Base-by-base conservation (phyloP, 352 stramenopile genomes). In the Paralagenidium karlingii region DNA sequence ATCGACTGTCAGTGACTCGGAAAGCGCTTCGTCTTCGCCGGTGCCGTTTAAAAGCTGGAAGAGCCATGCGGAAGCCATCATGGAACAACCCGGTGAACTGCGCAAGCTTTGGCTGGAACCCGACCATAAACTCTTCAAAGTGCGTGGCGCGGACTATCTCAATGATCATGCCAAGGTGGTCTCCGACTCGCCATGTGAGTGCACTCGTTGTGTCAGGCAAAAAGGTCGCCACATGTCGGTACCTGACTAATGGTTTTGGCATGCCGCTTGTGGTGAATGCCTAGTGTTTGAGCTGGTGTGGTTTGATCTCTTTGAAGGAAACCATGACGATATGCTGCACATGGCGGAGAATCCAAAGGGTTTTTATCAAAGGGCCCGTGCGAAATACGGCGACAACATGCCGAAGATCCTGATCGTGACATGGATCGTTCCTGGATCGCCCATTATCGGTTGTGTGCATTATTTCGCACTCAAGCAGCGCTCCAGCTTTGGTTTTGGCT, bases 241-340 rank as follows among this genome's bases (percentile, higher is more conserved):
- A n/a, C n/a, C n/a, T n/a, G n/a, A n/a, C n/a, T n/a, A n/a, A n/a
- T n/a, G n/a, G n/a, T n/a, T n/a, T n/a, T n/a, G n/a, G n/a, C 37
- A 41, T 3, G 3, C 30, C 30, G 30, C 30, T 36, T 36, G 3
- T 3, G 7, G 7, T 3, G 18, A 5, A 12, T 16, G 13, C 24
- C 8, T 37, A 89, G 75, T 87, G 40, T 84, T 85, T 38, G 76
- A 87, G 39, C 56, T 90, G 24, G 43, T 90, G 30, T 90, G 76
- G 76, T 82, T 90, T 37, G 76, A 90, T 38, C 46, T 82, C 24
- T 82, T 90, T 40, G 68, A 63, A 38, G 71, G 76, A 30, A 64
- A 80, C 16, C 56, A 76, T 27, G 55, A 70, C 10, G 64, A 82
- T 20, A 50, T 90, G 22, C 53, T 84, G 20, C 68, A 87, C 45